phyloP scores from a whole-genome alignment of 352 stramenopile genomes.

The Globisporangium heterothallicum region DNA sequence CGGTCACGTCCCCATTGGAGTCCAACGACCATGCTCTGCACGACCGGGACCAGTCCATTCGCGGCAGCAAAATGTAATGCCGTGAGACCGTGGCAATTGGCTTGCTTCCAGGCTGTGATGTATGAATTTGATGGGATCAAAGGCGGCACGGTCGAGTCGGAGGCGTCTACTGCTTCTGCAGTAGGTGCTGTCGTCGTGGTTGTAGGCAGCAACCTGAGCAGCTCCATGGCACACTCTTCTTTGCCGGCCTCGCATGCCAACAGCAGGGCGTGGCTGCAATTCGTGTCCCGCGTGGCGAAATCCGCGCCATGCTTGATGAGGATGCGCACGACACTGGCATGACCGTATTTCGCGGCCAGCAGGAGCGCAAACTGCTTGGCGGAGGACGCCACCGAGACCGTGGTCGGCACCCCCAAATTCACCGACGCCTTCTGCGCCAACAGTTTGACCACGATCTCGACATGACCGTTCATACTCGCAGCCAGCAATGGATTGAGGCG shows the following conservation, averaged over 20 bases:
- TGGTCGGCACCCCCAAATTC: constrained; percentile 15
- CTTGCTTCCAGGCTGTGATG: constrained; percentile 28
- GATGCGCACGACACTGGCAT: constrained; percentile 72
- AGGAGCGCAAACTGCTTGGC: constrained; percentile 66
- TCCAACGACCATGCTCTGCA: constrained; percentile 25
- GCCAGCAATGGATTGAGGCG: constrained; percentile 51
- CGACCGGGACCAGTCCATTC: constrained; percentile 32
- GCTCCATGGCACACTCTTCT: constrained; percentile 42
- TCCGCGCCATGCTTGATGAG: constrained; percentile 58
- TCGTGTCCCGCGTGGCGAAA: constrained; percentile 29
- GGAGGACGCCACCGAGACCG: constrained; percentile 7
- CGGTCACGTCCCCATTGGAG: constrained; percentile 26
- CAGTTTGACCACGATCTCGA: constrained; percentile 40
- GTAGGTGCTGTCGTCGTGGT: not conserved
- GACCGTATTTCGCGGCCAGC: constrained; percentile 89
- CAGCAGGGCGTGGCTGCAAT: constrained; percentile 47
- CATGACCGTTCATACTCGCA: constrained; percentile 71
- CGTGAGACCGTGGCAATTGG: constrained; percentile 52
- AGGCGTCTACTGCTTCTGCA: not conserved
- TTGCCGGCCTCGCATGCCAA: constrained; percentile 44
- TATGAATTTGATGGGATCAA: constrained; percentile 8
- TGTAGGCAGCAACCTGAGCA: constrained; percentile 22
- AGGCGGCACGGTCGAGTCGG: not conserved
- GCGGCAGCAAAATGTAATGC: constrained; percentile 53
- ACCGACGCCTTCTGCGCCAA: constrained; percentile 27